Evolutionary conservation across 176 grass and related monocot genomes (phyloP), one percentile per base, ranked within the genome.

Genomic region (Aegilops speltoides): DNA sequence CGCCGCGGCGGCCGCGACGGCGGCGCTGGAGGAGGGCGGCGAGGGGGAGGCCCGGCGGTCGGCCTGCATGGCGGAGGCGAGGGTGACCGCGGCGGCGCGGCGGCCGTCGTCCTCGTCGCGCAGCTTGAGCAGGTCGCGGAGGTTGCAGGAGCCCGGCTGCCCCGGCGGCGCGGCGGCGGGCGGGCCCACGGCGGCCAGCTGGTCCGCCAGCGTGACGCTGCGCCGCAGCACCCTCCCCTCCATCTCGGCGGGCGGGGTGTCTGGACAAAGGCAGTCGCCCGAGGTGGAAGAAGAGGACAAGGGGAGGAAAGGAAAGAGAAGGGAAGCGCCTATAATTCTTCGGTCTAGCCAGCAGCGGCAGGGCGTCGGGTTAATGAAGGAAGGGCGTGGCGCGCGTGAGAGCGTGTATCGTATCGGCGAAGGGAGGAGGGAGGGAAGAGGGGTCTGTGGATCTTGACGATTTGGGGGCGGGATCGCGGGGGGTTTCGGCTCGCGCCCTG

Each of bases 131-230:
- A 87, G 86, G 87, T 98, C 89, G 2, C 91, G 89, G 52, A 91
- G 90, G 90, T 91, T 91, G 86, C 64, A 91, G 2, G 52, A 93
- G 20, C 40, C 88, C 29, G 52, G 77, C 4, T 78, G 20, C 5
- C 40, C 88, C 24, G 41, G 84, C 3, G 80, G 20, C 7, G 88
- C 54, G 2, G 88, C 64, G 2, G 56, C 4, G 5, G 71, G 29
- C 7, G 89, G 78, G 1, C 77, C 89, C 38, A 87, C 89, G 8
- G 90, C 87, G 20, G 95, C 87, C 15, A 98, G 91, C 92, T 95
- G 93, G 74, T 98, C 89, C 17, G 95, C 92, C 59, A 98, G 93
- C 79, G 93, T 95, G 5, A 95, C 89, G 87, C 90, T 89, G 64
- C 88, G 93, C 45, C 89, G 89, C 43, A 92, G 61, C 76, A 93